These are phyloP conservation scores for Xylaria sp. DNA, from an alignment of 2,329 filamentous ascomycete species.

Conservation along the genomic window DNA sequence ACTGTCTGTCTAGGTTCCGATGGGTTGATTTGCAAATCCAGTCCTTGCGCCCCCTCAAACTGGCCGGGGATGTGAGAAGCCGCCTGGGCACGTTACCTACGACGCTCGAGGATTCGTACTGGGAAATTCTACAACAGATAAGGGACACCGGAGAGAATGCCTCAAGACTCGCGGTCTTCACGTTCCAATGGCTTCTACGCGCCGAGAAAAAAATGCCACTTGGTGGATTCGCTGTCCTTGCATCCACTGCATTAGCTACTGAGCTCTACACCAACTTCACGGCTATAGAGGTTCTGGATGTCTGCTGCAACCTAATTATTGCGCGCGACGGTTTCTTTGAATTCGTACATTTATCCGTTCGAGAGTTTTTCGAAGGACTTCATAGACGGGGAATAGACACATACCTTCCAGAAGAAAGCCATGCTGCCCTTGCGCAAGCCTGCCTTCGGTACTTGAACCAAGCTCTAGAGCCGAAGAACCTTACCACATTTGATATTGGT, in stretches of 20 bases:
- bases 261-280: not conserved
- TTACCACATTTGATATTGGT: too few species aligned
- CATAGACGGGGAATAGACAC: not conserved
- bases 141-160: not conserved
- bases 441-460: not conserved
- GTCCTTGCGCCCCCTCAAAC: constrained; percentile 1
- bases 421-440: not conserved
- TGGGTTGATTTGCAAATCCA: constrained; percentile 10
- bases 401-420: not conserved
- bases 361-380: constrained; percentile 1
- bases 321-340: not conserved
- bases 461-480: not conserved
- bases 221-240: not conserved
- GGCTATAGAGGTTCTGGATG: not conserved
- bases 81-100: not conserved
- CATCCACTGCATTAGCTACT: not conserved
- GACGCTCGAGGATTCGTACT: constrained; percentile 2
- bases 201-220: not conserved
- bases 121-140: not conserved
- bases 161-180: not conserved
- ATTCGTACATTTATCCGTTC: constrained; percentile 7
- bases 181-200: constrained; percentile 3
- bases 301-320: not conserved
- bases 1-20: not conserved
- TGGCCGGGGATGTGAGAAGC: constrained; percentile 1